phyloP scores from a whole-genome alignment of 23 red algal genomes.

The Cyanidiococcus yangmingshanensis region DNA sequence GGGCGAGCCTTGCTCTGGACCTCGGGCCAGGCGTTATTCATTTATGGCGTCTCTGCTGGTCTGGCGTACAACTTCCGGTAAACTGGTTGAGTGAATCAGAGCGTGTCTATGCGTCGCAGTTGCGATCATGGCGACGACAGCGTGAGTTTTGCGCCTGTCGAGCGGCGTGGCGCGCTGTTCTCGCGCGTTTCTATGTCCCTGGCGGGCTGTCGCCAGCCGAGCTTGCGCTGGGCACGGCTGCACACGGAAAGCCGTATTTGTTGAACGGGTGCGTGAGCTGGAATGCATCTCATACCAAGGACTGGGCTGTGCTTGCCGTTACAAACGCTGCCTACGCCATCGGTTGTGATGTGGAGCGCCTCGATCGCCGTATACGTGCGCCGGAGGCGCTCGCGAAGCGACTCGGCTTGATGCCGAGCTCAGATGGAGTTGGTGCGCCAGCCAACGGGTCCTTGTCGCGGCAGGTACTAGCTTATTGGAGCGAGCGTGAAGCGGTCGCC shows the following conservation, averaged over 20 bases:
- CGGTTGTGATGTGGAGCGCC: constrained; percentile 6
- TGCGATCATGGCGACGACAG: not conserved
- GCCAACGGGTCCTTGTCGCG: not conserved
- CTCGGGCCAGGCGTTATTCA: not conserved
- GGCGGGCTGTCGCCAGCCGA: not conserved
- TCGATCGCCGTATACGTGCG: not conserved
- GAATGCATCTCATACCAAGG: not conserved
- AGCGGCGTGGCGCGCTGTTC: not conserved
- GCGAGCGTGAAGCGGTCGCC: constrained; percentile 2
- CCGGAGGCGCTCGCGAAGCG: not conserved
- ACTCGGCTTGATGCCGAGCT: not conserved
- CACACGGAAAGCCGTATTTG: not conserved
- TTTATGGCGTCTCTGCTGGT: not conserved
- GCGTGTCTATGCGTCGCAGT: not conserved
- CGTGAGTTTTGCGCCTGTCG: not conserved
- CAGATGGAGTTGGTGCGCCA: not conserved
- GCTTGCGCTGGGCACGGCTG: not conserved
- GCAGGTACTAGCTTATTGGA: not conserved
- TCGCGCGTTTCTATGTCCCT: not conserved
- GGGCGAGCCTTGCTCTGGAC: not conserved
- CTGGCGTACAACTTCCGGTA: not conserved
- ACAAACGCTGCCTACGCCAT: not conserved
- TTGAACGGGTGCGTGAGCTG: not conserved
- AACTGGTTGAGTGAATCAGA: not conserved
- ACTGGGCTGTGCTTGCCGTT: constrained; percentile 11